Evolutionary conservation across 768 basidiomycete species (phyloP).

Genomic region (Chiua virens): DNA sequence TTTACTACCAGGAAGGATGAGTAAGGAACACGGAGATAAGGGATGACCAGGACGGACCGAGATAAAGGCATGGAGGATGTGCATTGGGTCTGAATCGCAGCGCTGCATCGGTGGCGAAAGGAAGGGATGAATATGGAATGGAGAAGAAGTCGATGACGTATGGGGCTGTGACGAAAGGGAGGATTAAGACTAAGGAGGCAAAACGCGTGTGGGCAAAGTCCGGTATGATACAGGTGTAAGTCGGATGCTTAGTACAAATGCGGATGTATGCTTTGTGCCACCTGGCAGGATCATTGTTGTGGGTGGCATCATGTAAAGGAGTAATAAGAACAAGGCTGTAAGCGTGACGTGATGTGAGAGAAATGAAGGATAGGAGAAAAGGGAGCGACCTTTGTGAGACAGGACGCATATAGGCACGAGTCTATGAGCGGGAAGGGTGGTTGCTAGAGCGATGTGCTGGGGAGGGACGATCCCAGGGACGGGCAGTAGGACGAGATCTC

Average conservation of each 20-base stretch:
- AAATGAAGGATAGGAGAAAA: neutral
- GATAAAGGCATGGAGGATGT: constrained; percentile 41
- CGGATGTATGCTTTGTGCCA: constrained; percentile 14
- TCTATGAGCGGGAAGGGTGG: constrained; percentile 16
- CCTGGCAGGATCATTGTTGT: constrained; percentile 5
- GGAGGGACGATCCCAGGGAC: constrained; percentile 8
- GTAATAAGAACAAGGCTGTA: constrained; percentile 8
- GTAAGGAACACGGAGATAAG: neutral
- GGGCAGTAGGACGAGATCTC: constrained; percentile 15
- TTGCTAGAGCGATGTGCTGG: constrained; percentile 16
- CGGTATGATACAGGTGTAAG: constrained; percentile 27
- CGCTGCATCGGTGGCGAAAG: constrained; percentile 19
- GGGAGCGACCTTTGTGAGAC: constrained; percentile 8
- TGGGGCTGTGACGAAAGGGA: constrained; percentile 10
- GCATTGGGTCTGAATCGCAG: constrained; percentile 27
- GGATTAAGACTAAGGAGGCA: neutral
- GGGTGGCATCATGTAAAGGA: constrained; percentile 2
- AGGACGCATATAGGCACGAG: constrained; percentile 3
- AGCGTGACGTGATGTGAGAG: constrained; percentile 17
- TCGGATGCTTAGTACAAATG: constrained; percentile 29
- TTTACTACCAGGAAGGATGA: constrained; percentile 6
- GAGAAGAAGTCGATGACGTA: constrained; percentile 22
- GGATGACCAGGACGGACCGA: constrained; percentile 31
- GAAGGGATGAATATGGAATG: constrained; percentile 3
- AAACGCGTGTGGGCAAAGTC: constrained; percentile 13